Conservation (phyloP, 2,329 filamentous ascomycete species). For the Arthroderma sp. region DNA sequence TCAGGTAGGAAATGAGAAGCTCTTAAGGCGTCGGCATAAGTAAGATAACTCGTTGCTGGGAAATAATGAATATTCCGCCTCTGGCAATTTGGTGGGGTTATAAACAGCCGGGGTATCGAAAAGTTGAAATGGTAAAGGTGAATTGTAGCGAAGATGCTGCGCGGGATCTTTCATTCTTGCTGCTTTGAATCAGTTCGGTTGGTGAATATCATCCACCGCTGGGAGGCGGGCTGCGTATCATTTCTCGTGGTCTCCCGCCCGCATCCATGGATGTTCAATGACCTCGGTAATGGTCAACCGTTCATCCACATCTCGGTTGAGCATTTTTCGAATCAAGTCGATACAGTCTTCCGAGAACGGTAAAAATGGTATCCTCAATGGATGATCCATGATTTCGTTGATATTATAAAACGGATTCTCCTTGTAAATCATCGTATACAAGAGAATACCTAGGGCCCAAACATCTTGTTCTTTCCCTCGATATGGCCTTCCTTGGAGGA, state of each 20-base stretch:
- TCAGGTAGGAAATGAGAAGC: too few relatives aligned
- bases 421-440: conserved; percentile 99
- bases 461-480: conserved; percentile 95
- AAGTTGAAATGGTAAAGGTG: too few relatives aligned
- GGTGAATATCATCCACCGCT: too few relatives aligned
- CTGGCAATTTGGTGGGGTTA: too few relatives aligned
- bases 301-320: conserved; percentile 74
- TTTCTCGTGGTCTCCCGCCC: conserved; percentile 9
- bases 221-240: background rate
- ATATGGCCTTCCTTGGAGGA: conserved; percentile 82
- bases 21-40: too few relatives aligned
- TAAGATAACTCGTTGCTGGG: too few relatives aligned
- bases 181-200: too few relatives aligned
- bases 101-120: too few relatives aligned
- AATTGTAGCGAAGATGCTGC: too few relatives aligned
- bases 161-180: too few relatives aligned
- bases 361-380: conserved; percentile 68
- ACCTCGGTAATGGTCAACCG: conserved; percentile 81
- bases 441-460: conserved; percentile 89
- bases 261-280: conserved; percentile 71
- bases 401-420: conserved; percentile 99
- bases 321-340: conserved; percentile 79
- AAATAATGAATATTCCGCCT: too few relatives aligned
- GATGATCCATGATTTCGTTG: conserved; percentile 97
- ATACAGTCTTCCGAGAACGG: conserved; percentile 69